phyloP scores from a whole-genome alignment of 2,329 filamentous ascomycete species.

The Sclerotinia glacialis region DNA sequence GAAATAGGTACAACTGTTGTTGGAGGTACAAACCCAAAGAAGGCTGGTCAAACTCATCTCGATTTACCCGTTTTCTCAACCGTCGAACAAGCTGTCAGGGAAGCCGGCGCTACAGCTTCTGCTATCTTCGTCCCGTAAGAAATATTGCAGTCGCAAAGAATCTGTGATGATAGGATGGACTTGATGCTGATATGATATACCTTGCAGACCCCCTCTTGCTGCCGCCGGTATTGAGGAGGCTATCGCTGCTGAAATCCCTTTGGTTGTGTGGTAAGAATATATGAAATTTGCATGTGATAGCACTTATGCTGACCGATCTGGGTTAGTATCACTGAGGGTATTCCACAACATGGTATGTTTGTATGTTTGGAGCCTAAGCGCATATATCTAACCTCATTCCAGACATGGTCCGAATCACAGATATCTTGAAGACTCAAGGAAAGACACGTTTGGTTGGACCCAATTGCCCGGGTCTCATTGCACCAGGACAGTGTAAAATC shows the following conservation, averaged over 20 bases:
- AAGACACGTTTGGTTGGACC: slow-evolving; percentile 96
- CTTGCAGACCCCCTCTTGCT: slow-evolving; percentile 77
- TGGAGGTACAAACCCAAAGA: slow-evolving; percentile 98
- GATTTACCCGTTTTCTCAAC: slow-evolving; percentile 89
- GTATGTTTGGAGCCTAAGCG: slow-evolving; percentile 24
- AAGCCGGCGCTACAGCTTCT: slow-evolving; percentile 86
- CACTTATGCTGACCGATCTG: slow-evolving; percentile 26
- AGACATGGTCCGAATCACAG: slow-evolving; percentile 99
- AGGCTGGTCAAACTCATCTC: slow-evolving; percentile 87
- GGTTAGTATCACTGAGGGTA: slow-evolving; percentile 83
- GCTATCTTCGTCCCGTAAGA: slow-evolving; percentile 91
- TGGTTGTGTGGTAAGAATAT: slow-evolving; percentile 73
- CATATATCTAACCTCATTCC: slow-evolving; percentile 24
- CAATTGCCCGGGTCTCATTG: slow-evolving; percentile 98
- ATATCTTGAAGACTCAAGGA: slow-evolving; percentile 94
- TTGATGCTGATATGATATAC: slow-evolving; percentile 27
- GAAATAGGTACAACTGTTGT: slow-evolving; percentile 86
- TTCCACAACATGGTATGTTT: slow-evolving; percentile 84
- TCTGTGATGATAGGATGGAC: slow-evolving; percentile 8
- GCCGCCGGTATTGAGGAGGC: slow-evolving; percentile 97
- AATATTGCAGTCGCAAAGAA: slow-evolving; percentile 17
- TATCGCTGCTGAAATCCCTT: slow-evolving; percentile 84
- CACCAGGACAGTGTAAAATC: slow-evolving; percentile 95
- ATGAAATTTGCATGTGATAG: slow-evolving; percentile 27
- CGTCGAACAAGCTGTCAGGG: slow-evolving; percentile 82